These are phyloP conservation scores for Syzygium malaccense DNA, from an alignment of 441 rosid genomes.

Conservation along the genomic window DNA sequence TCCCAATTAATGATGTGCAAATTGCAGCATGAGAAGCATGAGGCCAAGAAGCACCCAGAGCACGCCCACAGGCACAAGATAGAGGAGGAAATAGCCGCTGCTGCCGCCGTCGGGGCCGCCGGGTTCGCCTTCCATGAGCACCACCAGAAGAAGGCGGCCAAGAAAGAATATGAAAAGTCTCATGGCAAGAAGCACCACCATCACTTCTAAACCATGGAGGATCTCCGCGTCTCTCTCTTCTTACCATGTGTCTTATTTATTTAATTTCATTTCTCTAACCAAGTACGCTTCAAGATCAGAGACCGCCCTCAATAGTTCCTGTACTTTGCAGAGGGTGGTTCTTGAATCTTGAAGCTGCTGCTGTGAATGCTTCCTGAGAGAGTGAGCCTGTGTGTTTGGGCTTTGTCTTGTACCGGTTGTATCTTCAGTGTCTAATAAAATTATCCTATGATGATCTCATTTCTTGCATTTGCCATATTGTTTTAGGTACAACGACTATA, in stretches of 20 bases:
- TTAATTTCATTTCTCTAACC: background rate
- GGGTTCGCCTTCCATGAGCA: slow-evolving; percentile 50
- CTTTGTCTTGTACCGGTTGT: background rate
- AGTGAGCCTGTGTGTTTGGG: background rate
- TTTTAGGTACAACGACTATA: background rate
- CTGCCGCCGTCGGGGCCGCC: slow-evolving; percentile 29
- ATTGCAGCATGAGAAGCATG: slow-evolving; percentile 43
- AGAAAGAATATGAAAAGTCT: slow-evolving; percentile 28
- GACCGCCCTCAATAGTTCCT: background rate
- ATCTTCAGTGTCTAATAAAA: background rate
- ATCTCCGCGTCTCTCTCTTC: background rate
- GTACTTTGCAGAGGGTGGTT: background rate
- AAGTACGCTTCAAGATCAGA: too few species aligned
- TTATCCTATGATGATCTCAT: background rate
- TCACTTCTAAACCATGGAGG: slow-evolving; percentile 13
- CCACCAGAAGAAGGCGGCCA: slow-evolving; percentile 39
- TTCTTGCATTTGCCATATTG: background rate
- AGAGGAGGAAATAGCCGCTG: slow-evolving; percentile 42
- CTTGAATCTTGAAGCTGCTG: background rate
- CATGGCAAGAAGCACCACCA: slow-evolving; percentile 54
- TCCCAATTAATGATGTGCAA: background rate
- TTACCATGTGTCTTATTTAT: background rate
- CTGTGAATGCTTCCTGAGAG: background rate
- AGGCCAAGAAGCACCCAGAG: slow-evolving; percentile 49
- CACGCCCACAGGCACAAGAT: slow-evolving; percentile 49